Base-by-base conservation (phyloP, 495 filamentous ascomycete species). In the Neohortaea acidophila region DNA sequence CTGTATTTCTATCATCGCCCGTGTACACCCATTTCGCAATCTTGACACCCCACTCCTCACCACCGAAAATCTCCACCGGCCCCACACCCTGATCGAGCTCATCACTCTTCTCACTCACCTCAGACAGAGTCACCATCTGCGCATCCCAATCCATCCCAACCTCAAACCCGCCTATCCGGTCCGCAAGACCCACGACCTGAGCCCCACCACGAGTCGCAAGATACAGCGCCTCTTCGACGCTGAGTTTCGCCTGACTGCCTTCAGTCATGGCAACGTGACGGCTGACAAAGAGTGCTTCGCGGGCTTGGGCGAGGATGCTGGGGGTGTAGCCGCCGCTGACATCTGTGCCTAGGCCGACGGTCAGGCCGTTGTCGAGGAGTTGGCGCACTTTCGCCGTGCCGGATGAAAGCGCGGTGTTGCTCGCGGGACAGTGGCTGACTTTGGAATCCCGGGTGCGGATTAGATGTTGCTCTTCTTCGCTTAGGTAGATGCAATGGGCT, bases 61-160 rank as follows among this genome's bases (percentile, higher is more conserved):
- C 77, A n/a, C 83, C 83, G 66, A 86, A 94, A 7, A 87, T 52
- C 64, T 94, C 83, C 4, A 89, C 82, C 20, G 70, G 61, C 0
- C 70, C 60, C 15, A 4, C 41, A 13, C 20, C 2, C 32, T 29
- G 21, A 21, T 44, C 34, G 29, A 39, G 15, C 18, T 23, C 40
- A 4, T 17, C 15, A 12, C 27, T 23, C 10, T 45, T 42, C 8
- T 4, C 11, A 2, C 52, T 48, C 23, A 36, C 48, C 20, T 54
- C 62, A 2, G 55, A 65, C 17, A 86, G 52, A n/a, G 68, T 61
- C 27, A 92, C 63, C 48, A 89, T 60, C 61, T 89, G 78, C 48
- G 79, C 83, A 69, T 94, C 85, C 73, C 77, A 94, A 48, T 81
- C 69, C 81, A 73, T 87, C n/a, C 84, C 85, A 1, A 76, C 69